Evolutionary conservation across 2,329 filamentous ascomycete species (phyloP).

Genomic region (Alternaria brassicicola): DNA sequence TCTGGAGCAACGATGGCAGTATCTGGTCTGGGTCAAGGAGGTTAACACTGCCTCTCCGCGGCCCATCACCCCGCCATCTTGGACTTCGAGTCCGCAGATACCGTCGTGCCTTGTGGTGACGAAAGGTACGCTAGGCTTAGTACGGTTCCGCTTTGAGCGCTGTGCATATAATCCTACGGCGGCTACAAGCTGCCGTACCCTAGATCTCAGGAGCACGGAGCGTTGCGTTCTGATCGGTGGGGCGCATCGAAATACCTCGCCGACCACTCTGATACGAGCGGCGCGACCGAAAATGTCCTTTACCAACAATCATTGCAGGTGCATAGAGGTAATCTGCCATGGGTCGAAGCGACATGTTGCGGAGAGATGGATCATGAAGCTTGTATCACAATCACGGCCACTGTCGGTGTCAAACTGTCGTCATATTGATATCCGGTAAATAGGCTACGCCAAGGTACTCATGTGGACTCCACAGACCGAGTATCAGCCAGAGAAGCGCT

Average conservation of each 20-base stretch:
- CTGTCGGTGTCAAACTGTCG: not conserved
- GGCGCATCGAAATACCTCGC: slow-evolving; percentile 2
- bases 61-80: not conserved
- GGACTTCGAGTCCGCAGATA: not conserved
- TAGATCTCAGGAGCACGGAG: slow-evolving; percentile 7
- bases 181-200: slow-evolving; percentile 7
- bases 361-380: not conserved
- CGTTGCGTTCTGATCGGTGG: slow-evolving; percentile 5
- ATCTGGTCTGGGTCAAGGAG: not conserved
- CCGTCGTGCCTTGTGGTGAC: not conserved
- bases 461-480: not conserved
- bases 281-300: not conserved
- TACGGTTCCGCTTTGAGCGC: slow-evolving; percentile 12
- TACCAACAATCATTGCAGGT: not conserved
- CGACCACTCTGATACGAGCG: slow-evolving; percentile 5
- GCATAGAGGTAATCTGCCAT: not conserved
- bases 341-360: not conserved
- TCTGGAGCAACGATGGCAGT: slow-evolving; percentile 5
- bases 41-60: not conserved
- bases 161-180: slow-evolving; percentile 7
- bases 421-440: not conserved
- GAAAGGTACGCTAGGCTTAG: slow-evolving; percentile 7
- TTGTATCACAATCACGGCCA: not conserved
- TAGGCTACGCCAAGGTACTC: not conserved
- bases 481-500: not conserved